A percentile compares a stretch with the other conserved stretches of the same genome.
phyloP scores from a whole-genome alignment of 768 basidiomycete genomes.

The Mycena alexandri region DNA sequence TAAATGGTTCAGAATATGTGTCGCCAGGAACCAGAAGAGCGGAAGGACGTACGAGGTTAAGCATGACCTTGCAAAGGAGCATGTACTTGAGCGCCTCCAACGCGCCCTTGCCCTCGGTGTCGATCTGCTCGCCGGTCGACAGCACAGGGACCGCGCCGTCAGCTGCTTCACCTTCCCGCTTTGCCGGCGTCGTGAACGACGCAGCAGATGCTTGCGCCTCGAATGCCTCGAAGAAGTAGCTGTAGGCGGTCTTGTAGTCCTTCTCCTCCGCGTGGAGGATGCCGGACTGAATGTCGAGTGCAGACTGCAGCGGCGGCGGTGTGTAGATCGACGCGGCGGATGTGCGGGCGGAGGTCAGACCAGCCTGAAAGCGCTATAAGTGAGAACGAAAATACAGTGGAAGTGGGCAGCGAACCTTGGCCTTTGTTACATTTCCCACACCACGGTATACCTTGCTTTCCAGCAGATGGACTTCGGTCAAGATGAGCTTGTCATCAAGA shows the following conservation, averaged over 20 bases:
- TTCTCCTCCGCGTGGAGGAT: constrained; percentile 97
- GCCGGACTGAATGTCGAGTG: constrained; percentile 70
- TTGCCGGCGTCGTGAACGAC: constrained; percentile 29
- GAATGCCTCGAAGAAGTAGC: constrained; percentile 97
- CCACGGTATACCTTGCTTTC: constrained; percentile 94
- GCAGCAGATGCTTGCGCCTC: constrained; percentile 58
- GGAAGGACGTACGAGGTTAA: constrained; percentile 82
- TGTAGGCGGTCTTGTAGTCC: constrained; percentile 97
- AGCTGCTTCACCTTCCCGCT: constrained; percentile 18
- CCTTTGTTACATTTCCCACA: constrained; percentile 88
- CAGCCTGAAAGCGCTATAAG: constrained; percentile 63
- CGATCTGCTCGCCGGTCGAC: constrained; percentile 63
- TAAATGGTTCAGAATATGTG: neutral
- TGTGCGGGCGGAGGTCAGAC: constrained; percentile 90
- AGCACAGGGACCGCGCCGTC: constrained; percentile 33
- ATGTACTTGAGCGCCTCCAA: constrained; percentile 95
- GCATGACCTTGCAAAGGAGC: constrained; percentile 98
- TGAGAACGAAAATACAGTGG: constrained; percentile 37
- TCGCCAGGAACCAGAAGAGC: neutral
- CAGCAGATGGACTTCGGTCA: constrained; percentile 95
- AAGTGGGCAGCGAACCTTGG: constrained; percentile 71
- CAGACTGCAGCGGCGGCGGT: constrained; percentile 52
- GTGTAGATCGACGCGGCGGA: constrained; percentile 94
- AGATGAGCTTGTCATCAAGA: constrained; percentile 97
- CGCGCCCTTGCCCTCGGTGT: constrained; percentile 82